Conservation (phyloP, 1,139 yeast genomes). For the Pichia sp. region DNA sequence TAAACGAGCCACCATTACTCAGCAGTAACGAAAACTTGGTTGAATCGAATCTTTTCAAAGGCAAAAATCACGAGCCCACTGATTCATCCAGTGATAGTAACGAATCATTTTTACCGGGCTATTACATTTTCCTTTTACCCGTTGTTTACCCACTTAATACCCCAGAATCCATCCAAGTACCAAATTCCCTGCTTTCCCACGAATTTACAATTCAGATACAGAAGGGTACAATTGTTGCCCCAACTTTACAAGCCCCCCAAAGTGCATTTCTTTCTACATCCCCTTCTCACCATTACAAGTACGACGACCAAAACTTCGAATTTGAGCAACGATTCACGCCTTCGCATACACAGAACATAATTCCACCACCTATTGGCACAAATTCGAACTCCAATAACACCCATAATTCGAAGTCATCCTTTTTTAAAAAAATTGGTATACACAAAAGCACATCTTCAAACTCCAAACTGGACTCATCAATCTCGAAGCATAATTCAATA, state of each 20-base stretch:
- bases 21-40: constrained; percentile 10
- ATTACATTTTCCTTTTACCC: constrained; percentile 74
- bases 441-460: constrained; percentile 14
- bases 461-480: constrained; percentile 1
- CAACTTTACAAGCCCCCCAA: constrained; percentile 30
- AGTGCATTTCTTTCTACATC: constrained; percentile 31
- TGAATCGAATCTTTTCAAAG: constrained; percentile 19
- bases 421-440: constrained; percentile 26
- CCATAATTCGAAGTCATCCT: constrained; percentile 13
- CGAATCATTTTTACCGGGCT: constrained; percentile 53
- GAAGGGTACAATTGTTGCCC: constrained; percentile 24
- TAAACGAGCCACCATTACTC: constrained; percentile 21
- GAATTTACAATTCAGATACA: constrained; percentile 29
- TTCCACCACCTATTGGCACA: not conserved
- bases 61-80: not conserved
- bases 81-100: constrained; percentile 20
- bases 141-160: constrained; percentile 63
- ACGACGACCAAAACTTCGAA: constrained; percentile 18
- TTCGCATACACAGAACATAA: not conserved
- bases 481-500: not conserved
- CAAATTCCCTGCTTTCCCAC: constrained; percentile 47
- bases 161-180: constrained; percentile 65
- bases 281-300: constrained; percentile 27
- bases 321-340: not conserved
- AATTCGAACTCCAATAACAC: not conserved